phyloP scores from a whole-genome alignment of 129 eudicot species.

The Apium graveolens region DNA sequence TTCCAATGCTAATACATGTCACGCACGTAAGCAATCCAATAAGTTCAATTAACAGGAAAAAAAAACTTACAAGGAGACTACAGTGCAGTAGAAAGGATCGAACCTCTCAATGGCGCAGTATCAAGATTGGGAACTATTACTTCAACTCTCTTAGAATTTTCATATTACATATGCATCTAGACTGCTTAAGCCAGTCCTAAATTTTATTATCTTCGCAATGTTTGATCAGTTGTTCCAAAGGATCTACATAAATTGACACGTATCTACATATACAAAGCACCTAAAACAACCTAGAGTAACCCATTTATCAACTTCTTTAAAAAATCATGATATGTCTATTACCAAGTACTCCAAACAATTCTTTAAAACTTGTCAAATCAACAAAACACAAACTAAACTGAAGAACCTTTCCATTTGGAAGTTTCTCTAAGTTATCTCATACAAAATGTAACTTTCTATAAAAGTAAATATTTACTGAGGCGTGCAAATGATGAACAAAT shows the following conservation, averaged over 20 bases:
- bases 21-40: too few species aligned
- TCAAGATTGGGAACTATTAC: too few species aligned
- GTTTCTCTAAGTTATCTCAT: neutral
- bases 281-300: too few species aligned
- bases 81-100: too few species aligned
- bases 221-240: neutral
- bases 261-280: neutral
- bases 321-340: neutral
- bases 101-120: too few species aligned
- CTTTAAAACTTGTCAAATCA: neutral
- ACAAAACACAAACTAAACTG: neutral
- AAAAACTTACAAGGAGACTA: too few species aligned
- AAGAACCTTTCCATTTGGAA: neutral
- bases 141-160: too few species aligned
- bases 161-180: too few species aligned
- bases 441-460: too few species aligned
- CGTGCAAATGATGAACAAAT: too few species aligned
- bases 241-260: neutral
- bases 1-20: too few species aligned
- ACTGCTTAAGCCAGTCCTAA: neutral
- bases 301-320: neutral
- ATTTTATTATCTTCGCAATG: neutral
- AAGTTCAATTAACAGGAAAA: too few species aligned
- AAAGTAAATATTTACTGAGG: neutral
- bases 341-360: neutral